Base-by-base conservation (phyloP, 306 rosid genomes). In the Pterocarpus santalinus region DNA sequence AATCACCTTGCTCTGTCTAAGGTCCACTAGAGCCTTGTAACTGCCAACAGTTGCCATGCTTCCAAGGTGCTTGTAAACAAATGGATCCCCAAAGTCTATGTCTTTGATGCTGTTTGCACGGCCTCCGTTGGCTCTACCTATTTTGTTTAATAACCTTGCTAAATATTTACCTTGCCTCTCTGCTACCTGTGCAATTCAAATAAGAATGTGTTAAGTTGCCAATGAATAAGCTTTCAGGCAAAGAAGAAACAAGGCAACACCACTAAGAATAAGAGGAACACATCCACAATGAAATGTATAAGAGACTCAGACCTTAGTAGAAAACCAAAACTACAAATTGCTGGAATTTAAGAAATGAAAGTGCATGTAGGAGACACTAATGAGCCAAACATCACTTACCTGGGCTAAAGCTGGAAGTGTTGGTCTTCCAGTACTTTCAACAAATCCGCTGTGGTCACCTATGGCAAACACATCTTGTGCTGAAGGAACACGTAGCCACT, bases 1-100 rank as follows among this genome's bases (percentile, higher is more conserved):
- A 22, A 76, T 86, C 82, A 93, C 99, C 94, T 95, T 95, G 91
- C 87, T 85, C 83, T 91, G 90, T 86, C 99, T 91, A 57, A 95
- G 98, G 87, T 95, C 97, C 41, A 95, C 97, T n/a, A 95, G 99
- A 80, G 99, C 99, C 89, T 90, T 95, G 83, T 87, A 90, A 80
- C 99, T 90, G 71, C 98, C 98, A 69, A 95, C 57, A 69, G 90
- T 89, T 47, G 99, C 99, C 99, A 95, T 93, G 90, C 99, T 92
- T 69, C 99, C 99, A 5, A 95, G 86, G 80, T 93, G 98, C 91
- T 66, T 90, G 93, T 91, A 93, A 67, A 90, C 98, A 88, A 95
- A 95, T 36, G 88, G 98, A 5, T 84, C 83, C 49, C 92, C 97
- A 4, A 86, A 81, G 1, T 87, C 91, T 5, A 82, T 17, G 57